These are phyloP conservation scores for Taiwanofungus camphoratus DNA, from an alignment of 1,284 basidiomycete species.

Conservation along the genomic window DNA sequence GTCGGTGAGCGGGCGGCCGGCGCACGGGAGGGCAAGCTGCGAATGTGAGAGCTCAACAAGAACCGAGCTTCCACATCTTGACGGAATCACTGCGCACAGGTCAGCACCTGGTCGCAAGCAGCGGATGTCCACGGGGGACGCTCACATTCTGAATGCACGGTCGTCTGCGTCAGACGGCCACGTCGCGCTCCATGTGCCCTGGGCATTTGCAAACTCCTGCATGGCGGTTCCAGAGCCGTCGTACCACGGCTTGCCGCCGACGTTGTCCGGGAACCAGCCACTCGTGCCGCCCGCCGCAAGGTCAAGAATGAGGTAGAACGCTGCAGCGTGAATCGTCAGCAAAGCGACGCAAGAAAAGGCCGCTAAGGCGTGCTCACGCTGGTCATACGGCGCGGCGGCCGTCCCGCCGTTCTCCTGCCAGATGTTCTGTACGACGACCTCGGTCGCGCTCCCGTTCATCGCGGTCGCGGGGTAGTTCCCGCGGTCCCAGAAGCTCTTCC, in stretches of 20 bases:
- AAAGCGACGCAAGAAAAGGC: slow-evolving; percentile 7
- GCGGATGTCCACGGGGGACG: slow-evolving; percentile 13
- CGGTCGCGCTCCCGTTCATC: slow-evolving; percentile 41
- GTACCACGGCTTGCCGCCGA: slow-evolving; percentile 75
- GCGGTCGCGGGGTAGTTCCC: slow-evolving; percentile 30
- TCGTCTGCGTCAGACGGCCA: slow-evolving; percentile 60
- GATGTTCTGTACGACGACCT: slow-evolving; percentile 43
- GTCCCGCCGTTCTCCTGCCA: slow-evolving; percentile 40
- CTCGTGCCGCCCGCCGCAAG: slow-evolving; percentile 81
- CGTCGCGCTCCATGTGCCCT: slow-evolving; percentile 60
- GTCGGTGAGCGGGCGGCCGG: too few relatives aligned
- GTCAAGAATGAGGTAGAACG: slow-evolving; percentile 78
- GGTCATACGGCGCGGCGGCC: slow-evolving; percentile 73
- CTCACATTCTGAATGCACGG: slow-evolving; percentile 72
- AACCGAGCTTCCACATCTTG: slow-evolving; percentile 54
- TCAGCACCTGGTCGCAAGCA: slow-evolving; percentile 5
- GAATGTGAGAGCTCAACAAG: neutral
- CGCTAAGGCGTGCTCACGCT: slow-evolving; percentile 35
- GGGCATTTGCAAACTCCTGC: slow-evolving; percentile 61
- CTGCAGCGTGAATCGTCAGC: too few relatives aligned
- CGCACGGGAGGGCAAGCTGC: too few relatives aligned
- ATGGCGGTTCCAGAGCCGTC: slow-evolving; percentile 63
- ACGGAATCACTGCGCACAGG: slow-evolving; percentile 42
- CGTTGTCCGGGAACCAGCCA: slow-evolving; percentile 82
- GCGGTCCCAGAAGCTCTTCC: slow-evolving; percentile 35